A percentile compares a stretch with the other conserved stretches of the same genome.
Evolutionary conservation across 2,329 filamentous ascomycete species (phyloP).

Genomic region (Zasmidium angulare): DNA sequence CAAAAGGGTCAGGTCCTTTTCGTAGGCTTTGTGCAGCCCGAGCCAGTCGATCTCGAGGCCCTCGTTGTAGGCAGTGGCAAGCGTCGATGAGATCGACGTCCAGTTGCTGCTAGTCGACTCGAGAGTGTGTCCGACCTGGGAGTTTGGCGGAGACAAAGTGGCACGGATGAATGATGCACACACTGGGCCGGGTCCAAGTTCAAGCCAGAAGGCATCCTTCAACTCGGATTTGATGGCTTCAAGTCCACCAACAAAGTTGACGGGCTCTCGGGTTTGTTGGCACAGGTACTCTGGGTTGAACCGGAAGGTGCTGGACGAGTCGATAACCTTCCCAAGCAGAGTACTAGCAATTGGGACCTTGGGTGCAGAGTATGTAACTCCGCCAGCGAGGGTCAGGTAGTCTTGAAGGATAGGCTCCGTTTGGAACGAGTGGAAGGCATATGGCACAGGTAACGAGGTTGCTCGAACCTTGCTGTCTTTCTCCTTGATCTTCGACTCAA

Average conservation of each 20-base stretch:
- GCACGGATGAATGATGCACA: conserved; percentile 11
- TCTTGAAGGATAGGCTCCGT: conserved; percentile 23
- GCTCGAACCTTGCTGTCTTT: no score
- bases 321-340: conserved; percentile 18
- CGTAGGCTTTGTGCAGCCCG: conserved; percentile 57
- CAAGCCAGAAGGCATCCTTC: conserved; percentile 12
- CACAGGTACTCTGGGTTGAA: conserved; percentile 18
- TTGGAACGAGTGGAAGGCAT: conserved; percentile 30
- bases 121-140: conserved; percentile 9
- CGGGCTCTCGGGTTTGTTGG: conserved; percentile 14
- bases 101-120: conserved; percentile 36
- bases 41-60: conserved; percentile 61
- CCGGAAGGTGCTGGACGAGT: no score
- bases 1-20: conserved; percentile 39
- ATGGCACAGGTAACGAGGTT: no score
- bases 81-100: conserved; percentile 49
- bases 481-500: no score
- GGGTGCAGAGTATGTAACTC: conserved; percentile 18
- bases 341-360: conserved; percentile 29
- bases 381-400: conserved; percentile 7
- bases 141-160: neutral
- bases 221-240: conserved; percentile 10
- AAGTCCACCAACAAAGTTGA: conserved; percentile 16
- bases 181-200: conserved; percentile 19
- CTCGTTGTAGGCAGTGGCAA: conserved; percentile 52